Base-by-base conservation (phyloP, 768 basidiomycete species). In the Suillus clintonianus region DNA sequence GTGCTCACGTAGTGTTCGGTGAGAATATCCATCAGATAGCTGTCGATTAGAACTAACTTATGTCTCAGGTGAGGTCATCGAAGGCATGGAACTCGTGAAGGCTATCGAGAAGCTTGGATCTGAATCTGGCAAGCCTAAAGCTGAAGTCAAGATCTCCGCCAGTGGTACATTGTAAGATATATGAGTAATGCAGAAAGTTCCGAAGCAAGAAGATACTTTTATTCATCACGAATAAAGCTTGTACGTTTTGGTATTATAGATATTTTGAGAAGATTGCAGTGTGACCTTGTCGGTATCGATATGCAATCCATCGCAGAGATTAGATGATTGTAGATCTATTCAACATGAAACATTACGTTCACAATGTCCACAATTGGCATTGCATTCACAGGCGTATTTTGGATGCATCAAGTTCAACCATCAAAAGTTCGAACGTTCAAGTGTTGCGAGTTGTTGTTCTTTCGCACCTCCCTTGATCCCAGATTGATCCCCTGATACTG, bases 1-100 rank as follows among this genome's bases (percentile, higher is more conserved):
- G 89, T 62, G 84, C 83, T 62, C 89, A 94, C 77, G 90, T 94
- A 77, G 94, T 96, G 55, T 95, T 97, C 71, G 95, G 94, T 87
- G 4, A 69, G 53, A 73, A 61, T 56, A 14, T 60, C 50, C 19
- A 34, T n/a, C 19, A 24, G 30, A 19, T 19, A 24, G n/a, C 5
- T 50, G 9, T 58, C 17, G 43, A 27, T 24, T 36, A 36, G 50
- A 34, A 43, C 27, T 50, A 32, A 59, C 57, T 60, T 47, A 10
- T 53, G 4, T 60, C 17, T 11, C 45, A 85, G 86, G 86, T 43
- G 87, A 90, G 69, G 91, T 94, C 63, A 73, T 91, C 54, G 81
- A 89, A 64, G 88, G 88, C 60, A 73, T 86, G 73, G 86, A 89
- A 3, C 0, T 84, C 61, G 84, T 87, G 60, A 79, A 80, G 65